These are phyloP conservation scores for Linum lewisii DNA, from an alignment of 345 rosid genomes.

Conservation along the genomic window DNA sequence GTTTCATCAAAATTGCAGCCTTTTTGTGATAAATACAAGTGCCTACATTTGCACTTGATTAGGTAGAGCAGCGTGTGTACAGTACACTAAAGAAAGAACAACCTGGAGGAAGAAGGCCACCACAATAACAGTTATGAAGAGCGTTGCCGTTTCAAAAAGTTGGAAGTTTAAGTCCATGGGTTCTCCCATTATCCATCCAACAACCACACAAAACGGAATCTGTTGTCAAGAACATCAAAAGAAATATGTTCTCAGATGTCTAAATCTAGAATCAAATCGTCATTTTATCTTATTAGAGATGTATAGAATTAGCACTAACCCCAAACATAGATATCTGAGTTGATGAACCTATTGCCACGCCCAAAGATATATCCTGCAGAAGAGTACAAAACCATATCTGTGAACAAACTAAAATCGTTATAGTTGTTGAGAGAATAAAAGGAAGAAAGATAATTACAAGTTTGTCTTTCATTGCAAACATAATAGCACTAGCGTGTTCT, in stretches of 20 bases:
- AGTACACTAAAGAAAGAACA: background rate
- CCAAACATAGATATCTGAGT: constrained; percentile 95
- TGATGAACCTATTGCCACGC: constrained; percentile 97
- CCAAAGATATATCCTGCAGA: constrained; percentile 86
- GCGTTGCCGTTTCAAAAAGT: constrained; percentile 1
- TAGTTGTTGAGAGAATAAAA: no score
- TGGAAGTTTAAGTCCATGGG: constrained; percentile 5
- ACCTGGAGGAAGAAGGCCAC: constrained; percentile 8
- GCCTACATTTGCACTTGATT: no score
- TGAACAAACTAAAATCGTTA: no score
- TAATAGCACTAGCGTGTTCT: constrained; percentile 90
- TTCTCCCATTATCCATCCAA: constrained; percentile 7
- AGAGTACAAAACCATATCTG: no score
- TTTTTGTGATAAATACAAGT: no score
- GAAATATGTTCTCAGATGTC: no score
- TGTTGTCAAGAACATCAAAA: no score
- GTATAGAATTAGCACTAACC: no score
- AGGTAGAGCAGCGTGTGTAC: no score
- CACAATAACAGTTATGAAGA: constrained; percentile 2
- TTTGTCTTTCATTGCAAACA: constrained; percentile 96
- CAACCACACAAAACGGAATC: constrained; percentile 5
- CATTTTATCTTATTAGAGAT: no score
- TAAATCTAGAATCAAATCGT: no score
- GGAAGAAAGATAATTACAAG: constrained; percentile 44
- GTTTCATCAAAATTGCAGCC: no score